Conservation (phyloP, 441 rosid genomes). For the Lagerstroemia fauriei region DNA sequence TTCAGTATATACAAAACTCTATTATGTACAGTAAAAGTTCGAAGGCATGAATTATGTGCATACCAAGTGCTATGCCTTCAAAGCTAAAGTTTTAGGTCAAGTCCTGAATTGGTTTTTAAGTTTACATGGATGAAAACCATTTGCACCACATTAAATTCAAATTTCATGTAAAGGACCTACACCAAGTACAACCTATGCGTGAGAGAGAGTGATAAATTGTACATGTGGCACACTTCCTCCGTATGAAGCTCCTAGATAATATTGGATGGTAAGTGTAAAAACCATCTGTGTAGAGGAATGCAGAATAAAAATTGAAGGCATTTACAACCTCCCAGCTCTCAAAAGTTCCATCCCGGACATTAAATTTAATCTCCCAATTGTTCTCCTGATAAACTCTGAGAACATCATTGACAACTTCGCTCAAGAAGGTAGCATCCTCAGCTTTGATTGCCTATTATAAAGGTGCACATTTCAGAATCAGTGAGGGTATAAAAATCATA, state of each 20-base stretch:
- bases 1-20: slow-evolving; percentile 4
- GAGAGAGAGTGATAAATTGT: neutral
- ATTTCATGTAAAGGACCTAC: neutral
- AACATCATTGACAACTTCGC: slow-evolving; percentile 55
- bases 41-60: neutral
- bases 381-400: slow-evolving; percentile 57
- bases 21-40: slow-evolving; percentile 15
- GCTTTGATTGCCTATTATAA: slow-evolving; percentile 54
- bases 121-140: neutral
- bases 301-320: slow-evolving; percentile 15
- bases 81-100: neutral
- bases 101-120: neutral
- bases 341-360: slow-evolving; percentile 57
- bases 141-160: neutral
- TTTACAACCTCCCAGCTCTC: slow-evolving; percentile 81
- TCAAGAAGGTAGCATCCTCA: slow-evolving; percentile 41
- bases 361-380: slow-evolving; percentile 69
- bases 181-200: neutral
- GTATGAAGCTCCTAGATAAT: neutral
- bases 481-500: neutral
- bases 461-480: neutral
- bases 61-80: neutral
- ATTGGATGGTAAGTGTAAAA: neutral
- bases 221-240: neutral
- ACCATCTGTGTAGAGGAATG: neutral